Percentiles rank a stretch among this genome's conserved stretches.
phyloP scores from a whole-genome alignment of 176 grass and related monocot species.

The Eremochloa ophiuroides region DNA sequence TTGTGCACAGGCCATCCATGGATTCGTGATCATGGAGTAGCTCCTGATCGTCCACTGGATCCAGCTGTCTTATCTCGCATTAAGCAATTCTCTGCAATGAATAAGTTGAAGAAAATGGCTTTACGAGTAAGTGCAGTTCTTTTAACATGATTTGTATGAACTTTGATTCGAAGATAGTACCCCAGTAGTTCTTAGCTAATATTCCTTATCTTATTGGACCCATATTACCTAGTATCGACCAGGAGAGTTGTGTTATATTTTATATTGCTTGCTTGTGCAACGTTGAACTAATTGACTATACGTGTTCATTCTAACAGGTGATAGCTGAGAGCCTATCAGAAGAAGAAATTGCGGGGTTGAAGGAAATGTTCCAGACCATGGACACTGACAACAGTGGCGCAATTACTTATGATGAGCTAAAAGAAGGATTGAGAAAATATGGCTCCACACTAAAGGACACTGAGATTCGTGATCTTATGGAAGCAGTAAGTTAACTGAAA shows the following conservation, averaged over 20 bases:
- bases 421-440: conserved; percentile 86
- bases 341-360: conserved; percentile 98
- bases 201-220: background rate
- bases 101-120: conserved; percentile 99
- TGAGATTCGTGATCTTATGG: conserved; percentile 98
- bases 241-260: background rate
- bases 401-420: conserved; percentile 97
- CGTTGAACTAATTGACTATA: conserved; percentile 9
- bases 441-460: conserved; percentile 97
- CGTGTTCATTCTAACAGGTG: conserved; percentile 49
- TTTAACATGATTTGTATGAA: background rate
- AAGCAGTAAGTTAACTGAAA: conserved; percentile 73
- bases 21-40: conserved; percentile 94
- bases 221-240: background rate
- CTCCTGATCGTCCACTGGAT: conserved; percentile 90
- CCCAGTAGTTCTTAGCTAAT: background rate
- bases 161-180: background rate
- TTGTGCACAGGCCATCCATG: conserved; percentile 84
- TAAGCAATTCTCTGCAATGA: conserved; percentile 99
- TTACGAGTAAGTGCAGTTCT: conserved; percentile 54
- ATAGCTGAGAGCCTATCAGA: conserved; percentile 99
- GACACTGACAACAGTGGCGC: conserved; percentile 96
- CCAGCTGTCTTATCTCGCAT: conserved; percentile 94
- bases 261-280: background rate
- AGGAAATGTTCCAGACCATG: conserved; percentile 98